phyloP scores from a whole-genome alignment of 306 rosid genomes.

The Ochetophila trinervis region DNA sequence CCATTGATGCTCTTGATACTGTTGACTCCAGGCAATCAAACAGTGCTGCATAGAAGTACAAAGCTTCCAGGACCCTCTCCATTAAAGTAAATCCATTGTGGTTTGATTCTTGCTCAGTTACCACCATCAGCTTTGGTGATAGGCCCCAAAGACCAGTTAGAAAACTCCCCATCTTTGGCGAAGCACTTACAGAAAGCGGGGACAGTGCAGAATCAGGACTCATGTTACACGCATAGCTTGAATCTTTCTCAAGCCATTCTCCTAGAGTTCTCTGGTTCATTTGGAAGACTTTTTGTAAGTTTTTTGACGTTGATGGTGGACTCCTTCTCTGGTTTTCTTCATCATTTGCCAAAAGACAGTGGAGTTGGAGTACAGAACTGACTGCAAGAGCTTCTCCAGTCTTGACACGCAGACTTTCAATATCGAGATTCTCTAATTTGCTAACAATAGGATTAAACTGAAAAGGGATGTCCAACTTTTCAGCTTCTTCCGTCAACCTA shows the following conservation, averaged over 20 bases:
- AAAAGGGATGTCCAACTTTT: constrained; percentile 60
- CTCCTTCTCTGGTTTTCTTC: constrained; percentile 43
- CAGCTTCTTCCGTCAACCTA: constrained; percentile 64
- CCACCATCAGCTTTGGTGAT: constrained; percentile 60
- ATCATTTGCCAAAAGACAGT: constrained; percentile 65
- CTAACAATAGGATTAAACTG: constrained; percentile 66
- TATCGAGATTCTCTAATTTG: constrained; percentile 64
- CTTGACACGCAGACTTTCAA: constrained; percentile 65
- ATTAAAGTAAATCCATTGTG: constrained; percentile 54
- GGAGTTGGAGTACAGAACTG: constrained; percentile 72
- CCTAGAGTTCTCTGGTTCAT: constrained; percentile 56
- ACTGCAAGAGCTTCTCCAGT: constrained; percentile 89
- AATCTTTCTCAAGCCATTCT: constrained; percentile 68
- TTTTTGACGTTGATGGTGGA: constrained; percentile 46
- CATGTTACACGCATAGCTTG: constrained; percentile 36
- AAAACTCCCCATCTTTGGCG: constrained; percentile 71
- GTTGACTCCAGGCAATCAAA: constrained; percentile 82
- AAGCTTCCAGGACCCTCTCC: constrained; percentile 62
- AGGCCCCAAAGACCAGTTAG: constrained; percentile 48
- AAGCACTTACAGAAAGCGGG: constrained; percentile 53
- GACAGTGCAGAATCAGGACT: constrained; percentile 66
- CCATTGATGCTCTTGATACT: constrained; percentile 46
- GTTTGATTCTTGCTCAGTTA: constrained; percentile 91
- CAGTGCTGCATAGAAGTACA: constrained; percentile 61
- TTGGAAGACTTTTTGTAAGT: constrained; percentile 46